These are phyloP conservation scores for Epichloe aotearoae DNA, from an alignment of 2,329 filamentous ascomycete genomes.

Conservation along the genomic window DNA sequence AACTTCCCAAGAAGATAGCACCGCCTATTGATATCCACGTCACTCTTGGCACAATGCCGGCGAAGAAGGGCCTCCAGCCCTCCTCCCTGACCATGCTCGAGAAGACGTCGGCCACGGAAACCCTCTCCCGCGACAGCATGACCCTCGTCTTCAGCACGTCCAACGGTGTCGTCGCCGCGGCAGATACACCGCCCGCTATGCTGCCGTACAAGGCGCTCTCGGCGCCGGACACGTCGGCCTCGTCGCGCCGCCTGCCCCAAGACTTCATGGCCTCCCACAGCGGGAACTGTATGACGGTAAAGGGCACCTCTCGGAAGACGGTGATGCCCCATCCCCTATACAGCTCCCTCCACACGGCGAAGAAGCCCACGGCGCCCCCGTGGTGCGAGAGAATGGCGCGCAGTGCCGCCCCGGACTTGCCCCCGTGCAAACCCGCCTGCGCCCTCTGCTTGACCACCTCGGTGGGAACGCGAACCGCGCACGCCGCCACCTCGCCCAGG, in stretches of 20 bases:
- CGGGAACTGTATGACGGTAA: slow-evolving; percentile 94
- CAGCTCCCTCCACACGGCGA: slow-evolving; percentile 62
- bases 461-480: slow-evolving; percentile 81
- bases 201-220: slow-evolving; percentile 82
- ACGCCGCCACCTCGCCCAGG: slow-evolving; percentile 81
- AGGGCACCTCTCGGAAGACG: slow-evolving; percentile 89
- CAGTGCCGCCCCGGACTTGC: slow-evolving; percentile 53
- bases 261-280: slow-evolving; percentile 89
- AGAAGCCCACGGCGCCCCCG: slow-evolving; percentile 25
- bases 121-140: slow-evolving; percentile 69
- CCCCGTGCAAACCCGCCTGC: slow-evolving; percentile 72
- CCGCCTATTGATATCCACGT: slow-evolving; percentile 94
- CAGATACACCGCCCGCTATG: slow-evolving; percentile 70
- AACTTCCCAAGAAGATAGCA: slow-evolving; percentile 86
- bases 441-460: slow-evolving; percentile 96
- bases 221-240: slow-evolving; percentile 44
- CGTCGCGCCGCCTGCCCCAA: slow-evolving; percentile 27
- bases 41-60: slow-evolving; percentile 66
- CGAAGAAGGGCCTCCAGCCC: slow-evolving; percentile 58
- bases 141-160: slow-evolving; percentile 95
- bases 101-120: slow-evolving; percentile 46
- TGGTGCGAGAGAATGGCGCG: slow-evolving; percentile 50
- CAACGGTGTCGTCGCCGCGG: slow-evolving; percentile 78
- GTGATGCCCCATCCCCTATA: slow-evolving; percentile 91
- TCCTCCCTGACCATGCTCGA: slow-evolving; percentile 49